Conservation (phyloP, 352 stramenopile genomes). For the Globisporangium spiculum region DNA sequence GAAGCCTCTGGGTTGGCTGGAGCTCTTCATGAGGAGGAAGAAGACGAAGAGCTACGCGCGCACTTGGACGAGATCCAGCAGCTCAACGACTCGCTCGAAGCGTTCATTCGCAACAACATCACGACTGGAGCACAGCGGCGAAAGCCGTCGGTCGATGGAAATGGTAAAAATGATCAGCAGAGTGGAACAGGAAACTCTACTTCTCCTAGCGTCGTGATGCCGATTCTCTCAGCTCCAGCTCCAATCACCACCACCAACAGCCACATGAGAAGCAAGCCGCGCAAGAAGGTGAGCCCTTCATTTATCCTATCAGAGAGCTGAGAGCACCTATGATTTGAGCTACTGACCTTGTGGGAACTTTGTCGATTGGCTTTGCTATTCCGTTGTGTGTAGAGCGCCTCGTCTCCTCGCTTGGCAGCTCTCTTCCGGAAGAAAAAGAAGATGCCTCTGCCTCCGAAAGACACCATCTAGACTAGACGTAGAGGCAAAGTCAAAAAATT, state of each 20-base stretch:
- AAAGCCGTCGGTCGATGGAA: background rate
- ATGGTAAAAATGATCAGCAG: background rate
- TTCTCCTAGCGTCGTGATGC: constrained; percentile 11
- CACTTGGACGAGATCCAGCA: constrained; percentile 52
- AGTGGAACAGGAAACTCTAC: background rate
- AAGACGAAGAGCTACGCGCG: constrained; percentile 33
- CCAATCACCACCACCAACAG: background rate
- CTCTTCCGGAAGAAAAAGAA: constrained; percentile 10
- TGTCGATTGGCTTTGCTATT: background rate
- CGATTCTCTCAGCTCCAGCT: constrained; percentile 8
- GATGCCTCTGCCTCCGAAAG: background rate
- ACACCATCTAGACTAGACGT: no score
- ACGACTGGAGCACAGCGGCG: background rate
- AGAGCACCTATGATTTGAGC: background rate
- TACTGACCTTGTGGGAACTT: background rate
- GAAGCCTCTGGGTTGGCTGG: background rate
- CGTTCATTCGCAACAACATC: constrained; percentile 2
- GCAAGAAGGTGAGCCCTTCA: constrained; percentile 1
- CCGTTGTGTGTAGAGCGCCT: background rate
- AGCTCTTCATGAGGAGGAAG: constrained; percentile 20
- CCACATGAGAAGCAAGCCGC: background rate
- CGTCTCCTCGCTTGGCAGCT: background rate
- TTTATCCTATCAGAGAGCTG: background rate
- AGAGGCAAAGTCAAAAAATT: background rate
- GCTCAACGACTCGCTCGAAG: constrained; percentile 21